phyloP scores from a whole-genome alignment of 2,329 filamentous ascomycete species.

The Echinosphaeria canescens region DNA sequence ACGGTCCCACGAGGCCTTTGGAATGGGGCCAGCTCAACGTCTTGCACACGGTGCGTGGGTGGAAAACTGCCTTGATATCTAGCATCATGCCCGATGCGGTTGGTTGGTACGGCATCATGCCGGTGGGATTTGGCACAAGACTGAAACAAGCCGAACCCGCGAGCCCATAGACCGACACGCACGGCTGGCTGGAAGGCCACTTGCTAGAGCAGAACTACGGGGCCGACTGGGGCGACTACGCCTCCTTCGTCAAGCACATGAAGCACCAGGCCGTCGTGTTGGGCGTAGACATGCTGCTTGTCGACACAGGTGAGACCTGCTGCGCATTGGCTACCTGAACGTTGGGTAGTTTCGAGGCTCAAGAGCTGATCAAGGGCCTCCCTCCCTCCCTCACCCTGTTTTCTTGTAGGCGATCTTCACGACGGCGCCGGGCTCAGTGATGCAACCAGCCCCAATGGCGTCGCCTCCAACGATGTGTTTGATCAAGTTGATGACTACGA shows the following conservation, averaged over 20 bases:
- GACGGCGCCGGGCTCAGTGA: constrained; percentile 94
- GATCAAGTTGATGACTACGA: constrained; percentile 17
- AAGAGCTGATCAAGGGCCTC: too few species aligned
- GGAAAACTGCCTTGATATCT: too few species aligned
- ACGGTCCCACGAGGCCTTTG: constrained; percentile 19
- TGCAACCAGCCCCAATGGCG: constrained; percentile 66
- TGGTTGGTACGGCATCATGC: too few species aligned
- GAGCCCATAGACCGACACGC: constrained; percentile 91
- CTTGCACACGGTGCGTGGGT: too few species aligned
- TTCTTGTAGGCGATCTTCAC: constrained; percentile 74
- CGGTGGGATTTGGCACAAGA: too few species aligned
- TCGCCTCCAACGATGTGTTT: constrained; percentile 61
- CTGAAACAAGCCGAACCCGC: too few species aligned
- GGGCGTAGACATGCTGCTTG: constrained; percentile 69
- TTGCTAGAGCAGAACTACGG: constrained; percentile 83
- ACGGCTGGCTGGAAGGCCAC: constrained; percentile 92
- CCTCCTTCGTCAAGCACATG: constrained; percentile 78
- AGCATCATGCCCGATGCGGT: too few species aligned
- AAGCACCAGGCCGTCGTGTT: constrained; percentile 54
- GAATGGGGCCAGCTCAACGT: constrained; percentile 93
- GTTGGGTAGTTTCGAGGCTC: too few species aligned
- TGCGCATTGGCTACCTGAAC: too few species aligned
- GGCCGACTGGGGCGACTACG: constrained; percentile 94
- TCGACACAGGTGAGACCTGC: too few species aligned
- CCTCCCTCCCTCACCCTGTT: too few species aligned